Percentiles rank a stretch among this genome's conserved stretches.
These are phyloP conservation scores for Aspergillus sp. DNA, from an alignment of 2,329 filamentous ascomycete genomes.

Conservation along the genomic window DNA sequence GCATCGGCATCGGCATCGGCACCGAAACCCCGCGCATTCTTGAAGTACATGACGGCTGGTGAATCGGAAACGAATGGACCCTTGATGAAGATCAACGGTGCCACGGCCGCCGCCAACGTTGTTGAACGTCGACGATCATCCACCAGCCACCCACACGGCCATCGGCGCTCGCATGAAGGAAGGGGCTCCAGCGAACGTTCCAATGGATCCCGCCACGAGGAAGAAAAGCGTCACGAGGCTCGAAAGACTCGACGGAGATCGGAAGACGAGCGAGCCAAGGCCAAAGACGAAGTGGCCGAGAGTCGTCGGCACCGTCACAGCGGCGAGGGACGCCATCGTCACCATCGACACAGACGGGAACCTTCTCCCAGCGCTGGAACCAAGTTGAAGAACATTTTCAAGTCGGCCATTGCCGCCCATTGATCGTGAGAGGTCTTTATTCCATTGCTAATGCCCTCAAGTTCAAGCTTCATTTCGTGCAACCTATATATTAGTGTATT, in stretches of 20 bases:
- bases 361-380: constrained; percentile 27
- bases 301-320: constrained; percentile 24
- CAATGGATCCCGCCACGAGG: constrained; percentile 27
- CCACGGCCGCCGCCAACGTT: constrained; percentile 30
- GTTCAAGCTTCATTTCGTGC: neutral
- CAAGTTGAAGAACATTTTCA: constrained; percentile 30
- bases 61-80: constrained; percentile 40
- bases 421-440: constrained; percentile 10
- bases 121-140: constrained; percentile 30
- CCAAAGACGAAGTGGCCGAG: constrained; percentile 15
- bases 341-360: constrained; percentile 27
- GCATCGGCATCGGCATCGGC: constrained; percentile 16
- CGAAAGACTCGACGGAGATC: constrained; percentile 22
- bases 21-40: constrained; percentile 27
- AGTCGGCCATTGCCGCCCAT: constrained; percentile 29
- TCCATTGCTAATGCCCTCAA: too few relatives aligned
- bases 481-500: constrained; percentile 1
- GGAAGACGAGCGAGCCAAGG: constrained; percentile 18
- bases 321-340: constrained; percentile 23
- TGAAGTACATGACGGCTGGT: constrained; percentile 40
- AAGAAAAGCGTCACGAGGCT: constrained; percentile 24
- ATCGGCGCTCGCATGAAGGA: constrained; percentile 26
- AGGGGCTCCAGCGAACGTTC: constrained; percentile 24
- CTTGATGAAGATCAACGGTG: constrained; percentile 38
- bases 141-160: constrained; percentile 29